Base-by-base conservation (phyloP, 1,284 basidiomycete species). In the Coriolopsis trogii region DNA sequence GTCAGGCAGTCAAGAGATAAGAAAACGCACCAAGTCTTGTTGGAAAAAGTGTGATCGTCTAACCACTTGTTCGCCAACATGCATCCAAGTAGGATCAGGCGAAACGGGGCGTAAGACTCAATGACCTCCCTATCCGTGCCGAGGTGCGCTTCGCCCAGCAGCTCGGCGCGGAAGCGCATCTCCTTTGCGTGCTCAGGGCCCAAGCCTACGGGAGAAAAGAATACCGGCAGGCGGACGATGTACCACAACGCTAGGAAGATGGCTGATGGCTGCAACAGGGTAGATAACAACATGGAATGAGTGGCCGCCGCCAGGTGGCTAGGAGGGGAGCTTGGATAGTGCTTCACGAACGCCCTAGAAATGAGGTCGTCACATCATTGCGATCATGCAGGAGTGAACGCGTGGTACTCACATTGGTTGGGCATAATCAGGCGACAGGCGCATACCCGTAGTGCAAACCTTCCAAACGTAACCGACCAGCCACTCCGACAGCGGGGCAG, bases 11-110 rank as follows among this genome's bases (percentile, higher is more conserved):
- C 18, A 7, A 31, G 30, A 29, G 46, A 30, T 26, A 56, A 51
- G 44, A 37, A 8, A 16, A 70, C 86, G 56, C 68, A 91, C 92
- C 93, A 95, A 51, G 92, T 94, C 75, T 92, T 93, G 73, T 92
- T 93, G 45, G 91, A 90, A 71, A 93, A 95, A 0, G 93, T 94
- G 65, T 94, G 91, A 64, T 95, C 92, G 64, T 95, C 92, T 58
- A 95, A 67, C 91, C 92, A 94, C 72, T 95, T 95, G 70, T 94
- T 94, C 20, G 92, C 88, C 33, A 94, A 75, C 83, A 93, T 90
- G 57, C 89, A 88, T 26, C 91, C 92, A n/a, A 95, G 75, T 16
- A 92, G 79, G 53, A 93, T 77, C 36, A 91, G 70, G 44, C 86
- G 81, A 67, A 90, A 91, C 10, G 85, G 81, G 1, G 82, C 83